phyloP scores from a whole-genome alignment of 176 grass and related monocot species.

The Saccharum officinarum region DNA sequence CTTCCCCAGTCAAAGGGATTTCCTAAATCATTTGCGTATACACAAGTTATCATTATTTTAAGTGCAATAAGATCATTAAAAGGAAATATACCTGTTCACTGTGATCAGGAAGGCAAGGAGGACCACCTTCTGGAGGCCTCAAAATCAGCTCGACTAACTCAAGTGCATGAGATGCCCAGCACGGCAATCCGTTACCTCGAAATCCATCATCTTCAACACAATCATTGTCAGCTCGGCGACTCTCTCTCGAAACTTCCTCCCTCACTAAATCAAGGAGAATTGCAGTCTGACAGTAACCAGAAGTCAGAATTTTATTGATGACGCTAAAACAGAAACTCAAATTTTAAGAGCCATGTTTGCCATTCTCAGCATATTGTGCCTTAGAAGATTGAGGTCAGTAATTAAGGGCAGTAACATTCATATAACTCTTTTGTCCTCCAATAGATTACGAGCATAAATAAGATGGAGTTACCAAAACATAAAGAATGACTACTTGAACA shows the following conservation, averaged over 20 bases:
- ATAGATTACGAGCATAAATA: slow-evolving; percentile 10
- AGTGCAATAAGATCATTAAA: background rate
- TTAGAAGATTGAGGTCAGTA: background rate
- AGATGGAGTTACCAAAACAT: background rate
- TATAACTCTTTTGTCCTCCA: background rate
- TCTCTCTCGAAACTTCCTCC: slow-evolving; percentile 52
- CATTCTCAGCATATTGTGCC: background rate
- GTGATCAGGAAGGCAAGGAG: slow-evolving; percentile 71
- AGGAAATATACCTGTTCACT: slow-evolving; percentile 65
- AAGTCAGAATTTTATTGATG: slow-evolving; percentile 24
- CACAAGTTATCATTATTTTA: background rate
- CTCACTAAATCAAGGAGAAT: slow-evolving; percentile 87
- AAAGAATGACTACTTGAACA: slow-evolving; percentile 10
- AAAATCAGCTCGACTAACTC: slow-evolving; percentile 61
- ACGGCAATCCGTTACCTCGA: slow-evolving; percentile 22
- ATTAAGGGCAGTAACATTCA: background rate
- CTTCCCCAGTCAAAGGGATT: background rate
- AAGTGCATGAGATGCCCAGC: slow-evolving; percentile 56
- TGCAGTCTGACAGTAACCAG: slow-evolving; percentile 60
- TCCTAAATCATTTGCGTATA: background rate
- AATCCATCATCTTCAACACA: slow-evolving; percentile 25
- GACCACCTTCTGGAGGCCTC: slow-evolving; percentile 81
- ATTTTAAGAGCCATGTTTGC: background rate
- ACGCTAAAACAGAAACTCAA: background rate
- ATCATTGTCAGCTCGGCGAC: slow-evolving; percentile 25